Evolutionary conservation across 306 rosid genomes (phyloP).

Genomic region (Cucumis hystrix): DNA sequence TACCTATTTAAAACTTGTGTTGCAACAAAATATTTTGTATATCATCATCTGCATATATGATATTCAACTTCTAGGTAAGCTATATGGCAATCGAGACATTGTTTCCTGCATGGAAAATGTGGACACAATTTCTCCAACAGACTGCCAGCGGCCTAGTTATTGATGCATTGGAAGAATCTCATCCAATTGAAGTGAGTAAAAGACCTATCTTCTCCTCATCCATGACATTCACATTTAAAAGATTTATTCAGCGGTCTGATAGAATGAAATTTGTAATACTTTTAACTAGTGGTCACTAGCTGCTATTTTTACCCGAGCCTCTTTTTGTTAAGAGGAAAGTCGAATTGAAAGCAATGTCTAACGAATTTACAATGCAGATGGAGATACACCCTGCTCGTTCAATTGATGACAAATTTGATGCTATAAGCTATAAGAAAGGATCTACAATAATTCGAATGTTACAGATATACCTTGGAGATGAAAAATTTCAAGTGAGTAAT

Average conservation of each 20-base stretch:
- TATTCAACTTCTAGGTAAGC: constrained; percentile 33
- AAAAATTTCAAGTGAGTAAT: constrained; percentile 29
- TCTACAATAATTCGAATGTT: constrained; percentile 46
- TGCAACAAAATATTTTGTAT: background rate
- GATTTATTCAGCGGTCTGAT: background rate
- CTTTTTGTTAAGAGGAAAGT: background rate
- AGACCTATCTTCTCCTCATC: background rate
- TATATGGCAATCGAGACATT: constrained; percentile 42
- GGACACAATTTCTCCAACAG: constrained; percentile 39
- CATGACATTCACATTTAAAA: background rate
- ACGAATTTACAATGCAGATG: constrained; percentile 25
- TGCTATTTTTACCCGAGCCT: background rate
- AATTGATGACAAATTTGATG: constrained; percentile 37
- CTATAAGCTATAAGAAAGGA: constrained; percentile 48
- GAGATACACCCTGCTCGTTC: constrained; percentile 42
- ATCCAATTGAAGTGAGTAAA: constrained; percentile 43
- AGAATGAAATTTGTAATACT: background rate
- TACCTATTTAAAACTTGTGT: background rate
- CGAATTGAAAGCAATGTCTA: background rate
- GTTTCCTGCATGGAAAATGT: constrained; percentile 56
- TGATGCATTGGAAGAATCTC: constrained; percentile 49
- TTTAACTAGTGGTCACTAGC: background rate
- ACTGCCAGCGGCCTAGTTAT: constrained; percentile 26
- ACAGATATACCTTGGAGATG: constrained; percentile 43
- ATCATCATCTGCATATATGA: background rate